Base-by-base conservation (phyloP, 805 yeast species). In the Yarrowia alimentaria region DNA sequence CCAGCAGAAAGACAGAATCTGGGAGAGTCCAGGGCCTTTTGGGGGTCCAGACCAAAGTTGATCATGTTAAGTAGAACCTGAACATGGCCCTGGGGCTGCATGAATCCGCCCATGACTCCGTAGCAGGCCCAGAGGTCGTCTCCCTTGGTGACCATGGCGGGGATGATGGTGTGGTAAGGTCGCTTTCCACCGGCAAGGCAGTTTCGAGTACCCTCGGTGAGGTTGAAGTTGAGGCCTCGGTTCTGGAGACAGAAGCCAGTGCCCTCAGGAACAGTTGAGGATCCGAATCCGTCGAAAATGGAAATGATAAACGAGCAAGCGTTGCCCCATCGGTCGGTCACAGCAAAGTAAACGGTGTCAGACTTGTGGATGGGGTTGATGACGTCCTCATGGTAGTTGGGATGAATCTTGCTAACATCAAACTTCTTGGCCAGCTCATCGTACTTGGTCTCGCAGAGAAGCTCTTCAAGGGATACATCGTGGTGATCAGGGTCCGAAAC, bases 31-130 rank as follows among this genome's bases (percentile, higher is more conserved):
- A 85, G 64, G 4, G 89, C 80, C 58, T 79, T 77, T 64, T 86
- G 94, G 2, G 91, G 86, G 50, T 77, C 75, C 59, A 80, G 64
- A 0, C 80, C 80, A 62, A 81, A 85, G 10, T 80, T 60, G 2
- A 74, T 59, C 72, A 85, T 63, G 62, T 86, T 85, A 55, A 85
- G 65, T 29, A 77, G 81, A 28, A 83, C 90, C 63, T 84, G 91
- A 6, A 85, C 79, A 58, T 85, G 94, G 1, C 90, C 90, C 58
- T 83, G 87, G 3, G 94, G 94, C 64, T 86, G 95, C 70, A 81
- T 84, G 68, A 80, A 85, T 1, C 91, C 94, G 13, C 95, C 95
- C 88, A 84, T 85, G 55, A 83, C 85, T 43, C 91, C 93, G 58
- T 74, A 81, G n/a, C 82, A 68, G 0, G 89, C 88, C 59, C 73